Evolutionary conservation across 305 asterid species (phyloP).

Genomic region (Galium porrigens): DNA sequence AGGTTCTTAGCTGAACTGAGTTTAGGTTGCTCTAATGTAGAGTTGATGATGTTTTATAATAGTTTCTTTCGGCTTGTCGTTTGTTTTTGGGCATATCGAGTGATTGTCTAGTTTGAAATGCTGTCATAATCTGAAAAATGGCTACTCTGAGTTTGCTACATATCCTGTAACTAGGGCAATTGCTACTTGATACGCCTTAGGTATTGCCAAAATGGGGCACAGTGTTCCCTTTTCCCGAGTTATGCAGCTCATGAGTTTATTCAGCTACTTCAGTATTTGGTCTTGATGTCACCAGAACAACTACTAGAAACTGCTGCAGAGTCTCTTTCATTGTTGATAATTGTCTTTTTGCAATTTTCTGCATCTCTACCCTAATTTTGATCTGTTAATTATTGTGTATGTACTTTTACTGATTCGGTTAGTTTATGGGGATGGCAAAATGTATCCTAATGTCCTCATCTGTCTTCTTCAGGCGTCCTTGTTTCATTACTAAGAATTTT

Average conservation of each 20-base stretch:
- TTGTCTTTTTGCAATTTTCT: not conserved
- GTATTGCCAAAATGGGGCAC: not conserved
- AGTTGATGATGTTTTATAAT: not conserved
- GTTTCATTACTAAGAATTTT: conserved; percentile 57
- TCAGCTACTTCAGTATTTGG: not conserved
- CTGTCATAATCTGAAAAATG: not conserved
- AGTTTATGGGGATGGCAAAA: not conserved
- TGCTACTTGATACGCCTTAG: not conserved
- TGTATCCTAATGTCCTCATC: not conserved
- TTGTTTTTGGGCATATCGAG: not conserved
- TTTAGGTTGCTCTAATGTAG: not conserved
- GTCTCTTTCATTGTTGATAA: not conserved
- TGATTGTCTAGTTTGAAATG: not conserved
- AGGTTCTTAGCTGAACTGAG: not conserved
- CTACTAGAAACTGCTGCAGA: not conserved
- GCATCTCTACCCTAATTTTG: not conserved
- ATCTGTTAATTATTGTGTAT: not conserved
- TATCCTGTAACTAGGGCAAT: not conserved
- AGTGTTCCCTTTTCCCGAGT: not conserved
- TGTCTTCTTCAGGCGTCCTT: conserved; percentile 48
- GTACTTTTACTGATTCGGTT: not conserved
- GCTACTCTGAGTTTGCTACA: not conserved
- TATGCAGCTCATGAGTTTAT: not conserved
- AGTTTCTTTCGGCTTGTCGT: not conserved
- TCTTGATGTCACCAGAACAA: not conserved